Evolutionary conservation across 768 basidiomycete species (phyloP).

Genomic region (Sarcodon aspratus): DNA sequence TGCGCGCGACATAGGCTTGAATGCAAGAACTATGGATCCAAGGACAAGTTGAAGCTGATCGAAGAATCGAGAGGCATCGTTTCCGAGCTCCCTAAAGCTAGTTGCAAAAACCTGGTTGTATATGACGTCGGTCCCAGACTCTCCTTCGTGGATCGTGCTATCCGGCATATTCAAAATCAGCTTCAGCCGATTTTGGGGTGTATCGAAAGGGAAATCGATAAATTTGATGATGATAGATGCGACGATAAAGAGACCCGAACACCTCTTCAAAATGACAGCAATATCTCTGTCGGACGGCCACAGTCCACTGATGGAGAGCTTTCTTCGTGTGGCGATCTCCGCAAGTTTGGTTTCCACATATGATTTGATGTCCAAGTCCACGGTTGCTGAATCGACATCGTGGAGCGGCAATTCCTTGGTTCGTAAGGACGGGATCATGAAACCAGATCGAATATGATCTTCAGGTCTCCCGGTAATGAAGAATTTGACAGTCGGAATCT

Average conservation of each 20-base stretch:
- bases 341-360: neutral
- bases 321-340: neutral
- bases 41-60: neutral
- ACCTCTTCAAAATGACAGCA: neutral
- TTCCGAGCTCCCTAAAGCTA: too few species aligned
- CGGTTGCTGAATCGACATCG: neutral
- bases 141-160: neutral
- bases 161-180: neutral
- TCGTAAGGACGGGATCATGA: neutral
- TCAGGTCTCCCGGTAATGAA: constrained; percentile 1
- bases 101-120: too few species aligned
- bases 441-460: neutral
- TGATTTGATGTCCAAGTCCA: neutral
- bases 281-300: neutral
- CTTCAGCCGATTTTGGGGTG: neutral
- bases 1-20: neutral
- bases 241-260: neutral
- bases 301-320: neutral
- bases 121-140: neutral
- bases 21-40: neutral
- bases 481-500: neutral
- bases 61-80: neutral
- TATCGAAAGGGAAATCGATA: neutral
- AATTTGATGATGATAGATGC: neutral
- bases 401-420: neutral